Conservation (phyloP, 208 protist genomes). For the Trichomonas gallinae region DNA sequence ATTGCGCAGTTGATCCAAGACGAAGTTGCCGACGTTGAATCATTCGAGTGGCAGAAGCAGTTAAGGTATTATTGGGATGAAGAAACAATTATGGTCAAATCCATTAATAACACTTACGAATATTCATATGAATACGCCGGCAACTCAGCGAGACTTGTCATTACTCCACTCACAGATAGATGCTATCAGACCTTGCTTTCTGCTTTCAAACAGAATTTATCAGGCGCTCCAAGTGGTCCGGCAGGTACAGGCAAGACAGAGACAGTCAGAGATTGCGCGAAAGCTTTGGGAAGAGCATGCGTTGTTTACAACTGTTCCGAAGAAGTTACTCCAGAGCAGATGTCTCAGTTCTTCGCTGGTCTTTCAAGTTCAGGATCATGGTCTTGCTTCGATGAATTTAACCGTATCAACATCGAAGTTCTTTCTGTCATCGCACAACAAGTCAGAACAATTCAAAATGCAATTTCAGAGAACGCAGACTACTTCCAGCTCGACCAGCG, state of each 20-base stretch:
- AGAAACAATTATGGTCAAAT: conserved; percentile 31
- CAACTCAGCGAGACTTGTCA: conserved; percentile 52
- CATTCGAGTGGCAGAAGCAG: conserved; percentile 84
- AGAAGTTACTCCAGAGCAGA: conserved; percentile 35
- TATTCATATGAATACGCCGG: conserved; percentile 62
- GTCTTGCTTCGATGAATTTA: conserved; percentile 94
- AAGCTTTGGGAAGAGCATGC: conserved; percentile 53
- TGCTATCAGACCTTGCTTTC: conserved; percentile 50
- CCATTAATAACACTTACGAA: conserved; percentile 34
- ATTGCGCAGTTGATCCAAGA: conserved; percentile 69
- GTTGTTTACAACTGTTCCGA: conserved; percentile 23
- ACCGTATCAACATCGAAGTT: conserved; percentile 93
- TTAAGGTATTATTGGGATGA: conserved; percentile 82
- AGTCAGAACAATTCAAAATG: conserved; percentile 79
- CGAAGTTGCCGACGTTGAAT: conserved; percentile 60
- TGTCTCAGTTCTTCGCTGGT: conserved; percentile 88
- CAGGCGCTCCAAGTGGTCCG: conserved; percentile 51
- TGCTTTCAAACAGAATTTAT: conserved; percentile 46
- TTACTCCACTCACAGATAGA: conserved; percentile 59
- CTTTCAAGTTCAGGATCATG: conserved; percentile 83
- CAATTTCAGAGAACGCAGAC: conserved; percentile 59
- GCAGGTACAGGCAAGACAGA: conserved; percentile 60
- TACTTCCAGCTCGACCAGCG: conserved; percentile 75
- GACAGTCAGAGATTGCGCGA: conserved; percentile 54
- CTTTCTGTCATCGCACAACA: conserved; percentile 88